phyloP scores from a whole-genome alignment of 345 rosid species.

The Viola odorata region DNA sequence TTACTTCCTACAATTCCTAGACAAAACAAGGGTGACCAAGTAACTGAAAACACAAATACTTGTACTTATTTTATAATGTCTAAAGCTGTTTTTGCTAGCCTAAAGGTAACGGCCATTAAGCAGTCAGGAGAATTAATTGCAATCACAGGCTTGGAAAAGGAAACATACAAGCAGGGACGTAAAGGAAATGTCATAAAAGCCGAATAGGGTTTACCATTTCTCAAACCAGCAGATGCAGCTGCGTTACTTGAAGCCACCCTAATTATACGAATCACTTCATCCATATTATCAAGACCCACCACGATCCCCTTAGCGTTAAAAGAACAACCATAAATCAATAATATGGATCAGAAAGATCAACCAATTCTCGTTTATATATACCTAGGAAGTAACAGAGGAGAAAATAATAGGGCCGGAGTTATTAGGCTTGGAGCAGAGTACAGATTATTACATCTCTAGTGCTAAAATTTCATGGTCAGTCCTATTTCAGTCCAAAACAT shows the following conservation, averaged over 20 bases:
- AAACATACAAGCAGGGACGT: background rate
- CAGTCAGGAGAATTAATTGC: no score
- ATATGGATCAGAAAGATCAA: background rate
- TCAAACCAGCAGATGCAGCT: conserved; percentile 59
- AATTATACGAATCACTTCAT: conserved; percentile 56
- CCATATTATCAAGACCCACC: conserved; percentile 78
- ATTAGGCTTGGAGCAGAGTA: no score
- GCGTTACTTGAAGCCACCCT: conserved; percentile 60
- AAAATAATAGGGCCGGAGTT: no score
- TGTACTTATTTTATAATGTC: background rate
- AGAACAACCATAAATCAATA: conserved; percentile 1
- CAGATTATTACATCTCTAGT: no score
- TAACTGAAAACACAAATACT: background rate
- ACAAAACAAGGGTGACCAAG: background rate
- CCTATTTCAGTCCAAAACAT: no score
- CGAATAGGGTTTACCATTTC: conserved; percentile 36
- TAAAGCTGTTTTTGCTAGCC: background rate
- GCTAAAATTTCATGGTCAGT: no score
- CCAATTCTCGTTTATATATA: background rate
- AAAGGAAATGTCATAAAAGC: background rate
- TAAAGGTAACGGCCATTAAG: no score
- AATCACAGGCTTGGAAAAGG: no score
- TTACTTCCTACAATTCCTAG: no score
- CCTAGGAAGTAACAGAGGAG: no score
- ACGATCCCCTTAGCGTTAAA: conserved; percentile 57